phyloP scores from a whole-genome alignment of 768 basidiomycete species.

The Russula virescens region DNA sequence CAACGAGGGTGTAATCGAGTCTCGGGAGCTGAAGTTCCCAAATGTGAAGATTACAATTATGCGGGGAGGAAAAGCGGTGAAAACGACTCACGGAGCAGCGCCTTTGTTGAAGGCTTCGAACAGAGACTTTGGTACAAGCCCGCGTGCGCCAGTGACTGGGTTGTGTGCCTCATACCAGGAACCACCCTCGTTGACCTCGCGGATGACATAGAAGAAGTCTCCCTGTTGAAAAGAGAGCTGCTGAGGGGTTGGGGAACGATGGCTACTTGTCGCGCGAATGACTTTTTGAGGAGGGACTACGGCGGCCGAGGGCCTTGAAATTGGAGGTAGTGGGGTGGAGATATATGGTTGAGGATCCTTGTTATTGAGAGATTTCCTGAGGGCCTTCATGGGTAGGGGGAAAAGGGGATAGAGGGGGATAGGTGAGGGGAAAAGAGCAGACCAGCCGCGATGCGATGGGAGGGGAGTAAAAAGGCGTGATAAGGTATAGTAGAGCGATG shows the following conservation, averaged over 20 bases:
- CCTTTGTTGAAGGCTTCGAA: slow-evolving; percentile 90
- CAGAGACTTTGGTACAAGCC: slow-evolving; percentile 77
- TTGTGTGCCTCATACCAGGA: slow-evolving; percentile 94
- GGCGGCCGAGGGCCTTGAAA: slow-evolving; percentile 65
- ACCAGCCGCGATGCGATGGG: slow-evolving; percentile 23
- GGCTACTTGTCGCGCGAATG: slow-evolving; percentile 71
- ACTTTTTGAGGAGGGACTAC: slow-evolving; percentile 90
- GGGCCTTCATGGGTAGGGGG: slow-evolving; percentile 59
- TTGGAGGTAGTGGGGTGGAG: slow-evolving; percentile 56
- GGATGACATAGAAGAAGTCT: slow-evolving; percentile 95
- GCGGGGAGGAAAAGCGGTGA: slow-evolving; percentile 3
- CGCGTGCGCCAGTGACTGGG: slow-evolving; percentile 84
- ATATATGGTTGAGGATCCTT: slow-evolving; percentile 66
- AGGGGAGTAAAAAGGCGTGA: neutral
- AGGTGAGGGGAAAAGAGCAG: slow-evolving; percentile 24
- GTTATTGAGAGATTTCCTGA: slow-evolving; percentile 76
- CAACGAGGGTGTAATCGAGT: slow-evolving; percentile 14
- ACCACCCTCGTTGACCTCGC: slow-evolving; percentile 52
- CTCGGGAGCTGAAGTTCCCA: slow-evolving; percentile 3
- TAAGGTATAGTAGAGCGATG: neutral
- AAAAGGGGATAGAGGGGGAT: slow-evolving; percentile 5
- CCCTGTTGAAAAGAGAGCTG: slow-evolving; percentile 89
- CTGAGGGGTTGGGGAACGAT: slow-evolving; percentile 68
- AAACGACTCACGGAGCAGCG: slow-evolving; percentile 48
- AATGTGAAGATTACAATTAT: slow-evolving; percentile 1